These are phyloP conservation scores for Penicillium malachiteum DNA, from an alignment of 495 filamentous ascomycete genomes.

Conservation along the genomic window DNA sequence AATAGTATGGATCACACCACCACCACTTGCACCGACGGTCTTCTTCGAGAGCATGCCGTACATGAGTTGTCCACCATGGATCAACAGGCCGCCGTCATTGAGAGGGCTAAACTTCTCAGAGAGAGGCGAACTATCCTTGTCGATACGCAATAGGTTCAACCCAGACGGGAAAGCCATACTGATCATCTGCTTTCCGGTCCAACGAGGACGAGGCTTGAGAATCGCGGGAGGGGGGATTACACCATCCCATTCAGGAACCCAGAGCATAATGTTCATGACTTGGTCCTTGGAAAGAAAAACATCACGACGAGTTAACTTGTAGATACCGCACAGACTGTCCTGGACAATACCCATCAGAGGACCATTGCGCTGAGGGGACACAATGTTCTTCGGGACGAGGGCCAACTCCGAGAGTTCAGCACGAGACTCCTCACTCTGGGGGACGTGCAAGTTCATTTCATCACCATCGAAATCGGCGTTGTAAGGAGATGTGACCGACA, in stretches of 20 bases:
- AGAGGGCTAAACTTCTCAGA: constrained; percentile 61
- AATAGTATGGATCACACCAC: constrained; percentile 91
- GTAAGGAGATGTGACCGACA: constrained; percentile 97
- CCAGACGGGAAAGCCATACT: constrained; percentile 87
- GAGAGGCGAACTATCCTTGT: constrained; percentile 51
- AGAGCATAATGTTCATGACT: constrained; percentile 93
- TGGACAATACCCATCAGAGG: constrained; percentile 99
- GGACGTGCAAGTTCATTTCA: constrained; percentile 99
- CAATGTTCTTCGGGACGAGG: constrained; percentile 95
- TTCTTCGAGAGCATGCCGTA: constrained; percentile 91
- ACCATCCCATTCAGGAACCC: constrained; percentile 97
- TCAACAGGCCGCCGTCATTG: constrained; percentile 75
- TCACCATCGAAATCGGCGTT: constrained; percentile 99
- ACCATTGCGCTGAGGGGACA: constrained; percentile 94
- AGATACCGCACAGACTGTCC: constrained; percentile 92
- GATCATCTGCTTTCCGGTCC: constrained; percentile 98
- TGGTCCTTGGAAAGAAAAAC: constrained; percentile 84
- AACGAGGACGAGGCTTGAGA: constrained; percentile 82
- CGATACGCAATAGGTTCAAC: constrained; percentile 71
- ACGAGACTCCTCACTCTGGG: constrained; percentile 91
- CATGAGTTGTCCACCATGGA: constrained; percentile 85
- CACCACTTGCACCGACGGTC: constrained; percentile 80
- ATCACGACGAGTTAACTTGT: constrained; percentile 93
- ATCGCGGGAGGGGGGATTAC: constrained; percentile 89
- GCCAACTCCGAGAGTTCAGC: constrained; percentile 92